phyloP scores from a whole-genome alignment of 345 rosid genomes.

The Moricandia moricandioides region DNA sequence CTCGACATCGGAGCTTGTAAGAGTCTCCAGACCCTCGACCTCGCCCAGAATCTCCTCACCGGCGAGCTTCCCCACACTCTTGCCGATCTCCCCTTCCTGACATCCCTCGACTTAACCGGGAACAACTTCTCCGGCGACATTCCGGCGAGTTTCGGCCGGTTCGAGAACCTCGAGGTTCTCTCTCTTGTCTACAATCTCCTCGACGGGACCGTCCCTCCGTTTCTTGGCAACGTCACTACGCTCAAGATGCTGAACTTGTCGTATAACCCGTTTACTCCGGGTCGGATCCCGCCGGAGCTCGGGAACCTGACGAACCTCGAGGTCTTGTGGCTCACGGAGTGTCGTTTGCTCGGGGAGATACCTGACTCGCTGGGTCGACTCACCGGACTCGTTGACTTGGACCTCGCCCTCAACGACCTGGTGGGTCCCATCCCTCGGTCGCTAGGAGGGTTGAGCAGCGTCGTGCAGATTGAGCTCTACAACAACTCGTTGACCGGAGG shows the following conservation, averaged over 20 bases:
- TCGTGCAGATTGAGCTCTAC: conserved; percentile 91
- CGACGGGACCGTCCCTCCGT: conserved; percentile 65
- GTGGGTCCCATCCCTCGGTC: conserved; percentile 70
- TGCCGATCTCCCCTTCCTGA: conserved; percentile 53
- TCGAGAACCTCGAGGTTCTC: conserved; percentile 73
- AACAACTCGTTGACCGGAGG: conserved; percentile 84
- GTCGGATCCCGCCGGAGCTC: conserved; percentile 80
- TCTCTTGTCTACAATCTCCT: conserved; percentile 76
- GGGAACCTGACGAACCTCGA: conserved; percentile 79
- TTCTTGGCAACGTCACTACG: conserved; percentile 60
- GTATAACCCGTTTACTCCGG: conserved; percentile 75
- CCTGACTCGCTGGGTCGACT: conserved; percentile 86
- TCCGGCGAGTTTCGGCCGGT: conserved; percentile 62
- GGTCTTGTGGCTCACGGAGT: conserved; percentile 89
- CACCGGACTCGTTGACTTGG: conserved; percentile 65
- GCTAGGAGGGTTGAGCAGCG: conserved; percentile 52
- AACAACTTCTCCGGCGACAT: conserved; percentile 90
- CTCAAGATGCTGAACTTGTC: conserved; percentile 78
- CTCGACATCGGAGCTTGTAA: conserved; percentile 56
- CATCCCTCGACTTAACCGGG: conserved; percentile 64
- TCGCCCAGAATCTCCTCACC: conserved; percentile 72
- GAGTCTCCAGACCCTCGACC: conserved; percentile 64
- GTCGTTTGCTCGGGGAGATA: conserved; percentile 71
- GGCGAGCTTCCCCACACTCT: conserved; percentile 62
- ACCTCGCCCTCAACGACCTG: conserved; percentile 69